phyloP scores from a whole-genome alignment of 345 rosid genomes.

The Gynandropsis gynandra region DNA sequence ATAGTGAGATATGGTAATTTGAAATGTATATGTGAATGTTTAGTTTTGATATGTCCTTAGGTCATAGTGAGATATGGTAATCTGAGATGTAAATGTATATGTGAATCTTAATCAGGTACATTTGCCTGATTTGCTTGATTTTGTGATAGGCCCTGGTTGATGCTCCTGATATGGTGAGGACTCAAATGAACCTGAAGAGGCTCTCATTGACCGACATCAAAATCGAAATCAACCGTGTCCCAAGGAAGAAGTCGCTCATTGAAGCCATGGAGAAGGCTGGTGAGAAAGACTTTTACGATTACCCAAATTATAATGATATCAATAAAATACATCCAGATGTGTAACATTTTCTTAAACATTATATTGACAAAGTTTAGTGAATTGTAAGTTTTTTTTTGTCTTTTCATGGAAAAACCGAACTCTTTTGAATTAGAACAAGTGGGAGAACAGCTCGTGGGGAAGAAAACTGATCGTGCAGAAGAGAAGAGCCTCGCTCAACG shows the following conservation, averaged over 20 bases:
- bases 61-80: too few species aligned
- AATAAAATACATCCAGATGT: too few species aligned
- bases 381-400: too few species aligned
- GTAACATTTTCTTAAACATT: too few species aligned
- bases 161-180: slow-evolving; percentile 86
- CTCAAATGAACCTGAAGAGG: slow-evolving; percentile 94
- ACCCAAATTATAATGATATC: too few species aligned
- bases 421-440: too few species aligned
- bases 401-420: too few species aligned
- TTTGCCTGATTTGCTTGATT: neutral
- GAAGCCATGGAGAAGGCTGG: slow-evolving; percentile 96
- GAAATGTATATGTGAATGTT: neutral
- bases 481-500: slow-evolving; percentile 61
- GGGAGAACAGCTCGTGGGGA: slow-evolving; percentile 86
- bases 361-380: too few species aligned
- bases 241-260: slow-evolving; percentile 71
- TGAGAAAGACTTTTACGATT: slow-evolving; percentile 19
- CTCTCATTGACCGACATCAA: slow-evolving; percentile 79
- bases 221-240: slow-evolving; percentile 70
- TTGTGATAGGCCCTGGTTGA: slow-evolving; percentile 76
- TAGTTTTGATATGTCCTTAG: too few species aligned
- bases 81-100: neutral
- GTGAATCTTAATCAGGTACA: too few species aligned
- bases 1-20: too few species aligned
- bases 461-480: slow-evolving; percentile 71